Percentiles rank a stretch among this genome's conserved stretches.
Conservation (phyloP, 805 yeast genomes). For the Candida ulmi region DNA sequence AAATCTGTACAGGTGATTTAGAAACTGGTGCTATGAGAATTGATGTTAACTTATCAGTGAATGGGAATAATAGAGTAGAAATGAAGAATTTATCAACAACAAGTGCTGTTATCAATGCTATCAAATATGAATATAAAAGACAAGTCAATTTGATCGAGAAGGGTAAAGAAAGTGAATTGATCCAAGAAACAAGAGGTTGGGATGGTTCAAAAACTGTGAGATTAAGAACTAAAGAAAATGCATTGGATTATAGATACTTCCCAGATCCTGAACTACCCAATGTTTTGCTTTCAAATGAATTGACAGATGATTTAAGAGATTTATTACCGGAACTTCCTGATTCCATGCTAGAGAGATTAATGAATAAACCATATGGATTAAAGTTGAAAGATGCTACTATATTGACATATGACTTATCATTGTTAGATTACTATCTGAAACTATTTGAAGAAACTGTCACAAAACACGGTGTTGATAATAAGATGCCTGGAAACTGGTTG, state of each 20-base stretch:
- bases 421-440: conserved; percentile 48
- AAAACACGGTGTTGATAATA: conserved; percentile 25
- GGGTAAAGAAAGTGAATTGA: conserved; percentile 27
- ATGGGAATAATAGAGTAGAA: conserved; percentile 71
- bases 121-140: conserved; percentile 64
- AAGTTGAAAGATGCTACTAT: conserved; percentile 73
- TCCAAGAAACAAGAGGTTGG: conserved; percentile 86
- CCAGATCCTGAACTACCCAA: conserved; percentile 88
- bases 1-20: conserved; percentile 81
- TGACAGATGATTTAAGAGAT: conserved; percentile 35
- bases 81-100: conserved; percentile 85
- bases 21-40: conserved; percentile 95
- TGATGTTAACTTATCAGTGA: conserved; percentile 87
- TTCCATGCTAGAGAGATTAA: conserved; percentile 39
- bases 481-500: conserved; percentile 67
- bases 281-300: conserved; percentile 38
- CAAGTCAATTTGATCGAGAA: conserved; percentile 48
- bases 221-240: conserved; percentile 71
- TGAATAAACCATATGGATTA: conserved; percentile 45
- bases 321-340: conserved; percentile 62
- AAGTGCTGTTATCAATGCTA: conserved; percentile 72
- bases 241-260: conserved; percentile 86
- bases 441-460: conserved; percentile 29
- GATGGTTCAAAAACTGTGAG: conserved; percentile 65
- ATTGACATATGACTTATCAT: conserved; percentile 43